Conservation (phyloP, 73 alveolate species). For the Uronychia binucleata region DNA sequence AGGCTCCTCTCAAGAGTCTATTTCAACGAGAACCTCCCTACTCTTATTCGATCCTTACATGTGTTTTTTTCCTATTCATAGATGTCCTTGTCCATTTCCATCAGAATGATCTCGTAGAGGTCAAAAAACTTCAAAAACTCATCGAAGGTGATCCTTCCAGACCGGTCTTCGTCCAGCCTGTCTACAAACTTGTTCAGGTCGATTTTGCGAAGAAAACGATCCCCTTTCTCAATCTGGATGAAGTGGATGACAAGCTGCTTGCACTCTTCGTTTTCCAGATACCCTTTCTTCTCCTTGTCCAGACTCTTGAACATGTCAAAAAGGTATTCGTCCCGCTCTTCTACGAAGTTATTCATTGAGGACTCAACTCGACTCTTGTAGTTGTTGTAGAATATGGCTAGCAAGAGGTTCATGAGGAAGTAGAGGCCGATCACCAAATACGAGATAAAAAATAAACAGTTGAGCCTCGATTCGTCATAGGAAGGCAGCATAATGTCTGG, state of each 20-base stretch:
- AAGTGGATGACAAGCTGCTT: slow-evolving; percentile 33
- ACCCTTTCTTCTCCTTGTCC: slow-evolving; percentile 50
- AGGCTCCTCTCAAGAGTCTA: neutral
- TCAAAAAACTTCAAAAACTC: slow-evolving; percentile 55
- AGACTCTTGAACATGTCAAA: slow-evolving; percentile 18
- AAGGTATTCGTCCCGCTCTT: slow-evolving; percentile 26
- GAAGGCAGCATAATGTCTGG: slow-evolving; percentile 76
- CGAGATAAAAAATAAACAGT: slow-evolving; percentile 33
- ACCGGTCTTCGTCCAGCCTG: slow-evolving; percentile 8
- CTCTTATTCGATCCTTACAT: neutral
- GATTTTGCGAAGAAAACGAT: neutral
- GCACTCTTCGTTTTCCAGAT: slow-evolving; percentile 22
- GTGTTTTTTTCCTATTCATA: neutral
- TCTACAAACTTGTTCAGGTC: slow-evolving; percentile 8
- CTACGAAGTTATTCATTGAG: slow-evolving; percentile 13
- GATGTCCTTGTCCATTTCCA: slow-evolving; percentile 6
- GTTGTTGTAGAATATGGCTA: slow-evolving; percentile 55
- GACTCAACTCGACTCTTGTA: slow-evolving; percentile 46
- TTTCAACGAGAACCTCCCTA: neutral
- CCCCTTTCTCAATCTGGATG: slow-evolving; percentile 9
- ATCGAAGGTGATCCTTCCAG: slow-evolving; percentile 22
- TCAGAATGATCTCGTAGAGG: slow-evolving; percentile 38
- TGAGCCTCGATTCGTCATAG: slow-evolving; percentile 21
- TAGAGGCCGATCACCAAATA: slow-evolving; percentile 50
- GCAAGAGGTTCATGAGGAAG: slow-evolving; percentile 40